Evolutionary conservation across 2,329 filamentous ascomycete genomes (phyloP).

Genomic region (Neofusicoccum umdonicola): DNA sequence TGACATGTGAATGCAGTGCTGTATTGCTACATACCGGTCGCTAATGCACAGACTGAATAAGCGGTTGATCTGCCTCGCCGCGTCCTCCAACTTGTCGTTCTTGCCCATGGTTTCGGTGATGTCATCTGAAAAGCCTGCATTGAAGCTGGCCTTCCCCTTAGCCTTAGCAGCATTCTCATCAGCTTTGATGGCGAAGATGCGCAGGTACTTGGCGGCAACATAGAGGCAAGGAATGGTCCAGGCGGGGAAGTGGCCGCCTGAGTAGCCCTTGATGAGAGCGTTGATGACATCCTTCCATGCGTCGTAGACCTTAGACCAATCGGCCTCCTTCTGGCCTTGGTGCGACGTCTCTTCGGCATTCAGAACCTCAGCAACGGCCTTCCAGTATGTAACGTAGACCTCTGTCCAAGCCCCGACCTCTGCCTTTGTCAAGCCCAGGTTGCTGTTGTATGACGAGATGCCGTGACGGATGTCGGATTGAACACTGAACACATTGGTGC

Average conservation of each 20-base stretch:
- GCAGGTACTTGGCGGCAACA: constrained; percentile 78
- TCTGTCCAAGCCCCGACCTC: constrained; percentile 83
- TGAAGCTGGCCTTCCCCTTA: constrained; percentile 46
- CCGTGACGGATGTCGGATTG: constrained; percentile 68
- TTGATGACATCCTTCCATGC: constrained; percentile 84
- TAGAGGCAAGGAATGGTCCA: constrained; percentile 95
- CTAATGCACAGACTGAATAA: constrained; percentile 89
- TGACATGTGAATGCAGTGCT: constrained; percentile 44
- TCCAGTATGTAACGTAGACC: constrained; percentile 82
- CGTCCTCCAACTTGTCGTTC: constrained; percentile 85
- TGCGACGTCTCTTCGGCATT: constrained; percentile 58
- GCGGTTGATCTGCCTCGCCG: constrained; percentile 83
- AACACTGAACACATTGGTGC: constrained; percentile 64
- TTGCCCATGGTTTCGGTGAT: constrained; percentile 64
- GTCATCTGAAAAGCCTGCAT: constrained; percentile 69
- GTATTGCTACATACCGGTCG: constrained; percentile 65
- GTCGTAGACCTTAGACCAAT: constrained; percentile 82
- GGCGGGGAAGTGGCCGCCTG: constrained; percentile 70
- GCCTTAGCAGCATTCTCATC: constrained; percentile 65
- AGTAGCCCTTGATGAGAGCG: constrained; percentile 76
- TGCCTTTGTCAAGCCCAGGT: constrained; percentile 57
- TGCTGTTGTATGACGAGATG: constrained; percentile 56
- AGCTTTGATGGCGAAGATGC: constrained; percentile 85
- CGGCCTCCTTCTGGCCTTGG: constrained; percentile 47
- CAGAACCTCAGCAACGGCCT: constrained; percentile 71